Evolutionary conservation across 805 yeast genomes (phyloP), one percentile per base, ranked within the genome.

Genomic region (Saturnispora besseyi): DNA sequence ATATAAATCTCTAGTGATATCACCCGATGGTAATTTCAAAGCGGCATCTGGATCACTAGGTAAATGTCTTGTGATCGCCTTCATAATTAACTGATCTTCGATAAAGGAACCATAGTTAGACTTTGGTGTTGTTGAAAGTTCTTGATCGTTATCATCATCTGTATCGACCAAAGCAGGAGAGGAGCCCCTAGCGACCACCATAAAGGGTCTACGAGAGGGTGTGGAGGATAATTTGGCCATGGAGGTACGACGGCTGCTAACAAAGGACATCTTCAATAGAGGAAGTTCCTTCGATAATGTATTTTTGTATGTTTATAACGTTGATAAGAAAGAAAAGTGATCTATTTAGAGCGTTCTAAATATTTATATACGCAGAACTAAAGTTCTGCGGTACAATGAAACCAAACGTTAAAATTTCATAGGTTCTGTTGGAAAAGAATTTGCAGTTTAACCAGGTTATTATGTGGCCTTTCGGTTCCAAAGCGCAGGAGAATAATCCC

Each of bases 1-100:
- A 56, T 72, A 74, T 48, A 76, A 55, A 50, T 75, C 79, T 56
- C 79, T 62, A 4, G 77, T 74, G 40, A 76, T 73, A 56, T 76
- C 81, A 12, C 77, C 80, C 7, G 79, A 78, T 34, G 74, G 78
- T 4, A 65, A 52, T 34, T 65, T 65, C 31, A 75, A 56, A 2
- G 73, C 63, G 3, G 13, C 26, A 13, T 57, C 57, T 3, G 61
- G 59, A 29, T 63, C 68, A 1, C 62, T 56, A 1, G 70, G 68
- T 24, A 73, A 56, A 59, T 73, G 75, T 44, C 65, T 70, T 28
- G 30, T 22, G 11, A 47, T 12, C 4, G 50, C 12, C 26, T 47
- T 36, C 3, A 36, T 21, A 11, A 36, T 22, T 9, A 22, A 18
- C 24, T 36, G 40, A 18, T 36, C 40, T 9, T 36, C 45, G 15